Percentiles rank a stretch among this genome's conserved stretches.
These are phyloP conservation scores for Colletotrichum agaves DNA, from an alignment of 2,329 filamentous ascomycete genomes.

Conservation along the genomic window DNA sequence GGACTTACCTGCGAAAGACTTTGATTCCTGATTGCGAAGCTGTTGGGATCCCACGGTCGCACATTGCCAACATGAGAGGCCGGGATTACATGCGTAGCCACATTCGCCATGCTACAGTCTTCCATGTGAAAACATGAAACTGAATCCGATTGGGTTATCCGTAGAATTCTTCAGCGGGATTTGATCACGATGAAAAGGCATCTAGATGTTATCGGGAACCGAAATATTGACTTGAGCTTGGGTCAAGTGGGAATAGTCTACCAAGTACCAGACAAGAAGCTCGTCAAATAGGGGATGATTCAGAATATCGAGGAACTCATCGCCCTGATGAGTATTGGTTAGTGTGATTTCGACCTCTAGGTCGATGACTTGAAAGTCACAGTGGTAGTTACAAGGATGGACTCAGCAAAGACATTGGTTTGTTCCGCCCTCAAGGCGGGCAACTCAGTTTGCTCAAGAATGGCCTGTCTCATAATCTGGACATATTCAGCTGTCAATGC, in stretches of 20 bases:
- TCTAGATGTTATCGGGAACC: neutral
- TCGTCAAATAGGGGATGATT: neutral
- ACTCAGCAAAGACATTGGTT: neutral
- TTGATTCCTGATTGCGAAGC: too few relatives aligned
- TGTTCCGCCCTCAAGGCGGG: neutral
- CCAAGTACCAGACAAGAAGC: neutral
- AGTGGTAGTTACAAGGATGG: accelerated
- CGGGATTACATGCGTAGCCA: neutral
- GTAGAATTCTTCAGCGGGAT: neutral
- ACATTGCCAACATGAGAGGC: neutral
- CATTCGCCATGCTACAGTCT: neutral
- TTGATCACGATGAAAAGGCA: constrained; percentile 7
- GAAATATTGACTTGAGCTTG: neutral
- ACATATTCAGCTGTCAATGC: neutral
- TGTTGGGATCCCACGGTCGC: constrained; percentile 3
- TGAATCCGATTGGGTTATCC: neutral
- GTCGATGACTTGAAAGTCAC: neutral
- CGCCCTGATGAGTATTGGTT: neutral
- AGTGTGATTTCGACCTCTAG: too few relatives aligned
- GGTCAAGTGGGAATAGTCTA: neutral
- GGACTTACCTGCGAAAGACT: too few relatives aligned
- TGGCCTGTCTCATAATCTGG: neutral
- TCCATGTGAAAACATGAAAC: constrained; percentile 11
- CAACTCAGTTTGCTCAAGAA: neutral
- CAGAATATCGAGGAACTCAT: neutral